Evolutionary conservation across 148 eudicot genomes (phyloP), one percentile per base, ranked within the genome.

Genomic region (Suaeda aralocaspica): DNA sequence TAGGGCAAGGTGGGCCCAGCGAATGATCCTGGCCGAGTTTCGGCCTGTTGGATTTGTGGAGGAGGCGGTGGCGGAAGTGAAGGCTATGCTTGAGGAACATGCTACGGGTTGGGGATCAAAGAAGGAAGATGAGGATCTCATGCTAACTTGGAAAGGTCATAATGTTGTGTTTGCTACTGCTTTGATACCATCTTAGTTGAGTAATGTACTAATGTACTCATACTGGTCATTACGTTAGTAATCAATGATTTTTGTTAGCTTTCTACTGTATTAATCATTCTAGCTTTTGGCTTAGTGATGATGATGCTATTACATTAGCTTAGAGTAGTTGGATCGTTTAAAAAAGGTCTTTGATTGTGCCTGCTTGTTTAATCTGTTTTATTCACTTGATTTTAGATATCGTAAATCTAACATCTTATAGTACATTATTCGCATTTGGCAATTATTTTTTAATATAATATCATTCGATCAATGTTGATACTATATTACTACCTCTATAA

Each of bases 141-240:
- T 94, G 57, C 92, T 94, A 19, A 94, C 96, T 9, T 94, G 98
- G 97, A 94, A 94, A 81, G 98, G 98, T 0, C 97, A 94, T 46
- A 94, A 87, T 84, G 97, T 87, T 57, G 92, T 88, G 29, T 94
- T 94, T 84, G 98, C 97, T 65, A 79, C 87, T 60, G 89, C 85
- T 76, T 94, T 95, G 91, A 46, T 84, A 49, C 87, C 97, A 64
- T 30, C 50, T 73, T 89, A 55, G 44, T 67, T 55, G 13, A 50
- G 14, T 26, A 26, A 9, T 41, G 25, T 5, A 1, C 2, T 49
- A 33, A 56, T 41, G 4, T 51, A 10, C 30, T 53, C 1, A 9
- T 57, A 11, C 7, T 28, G 0, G n/a, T 58, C 2, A 58, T 58
- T 58, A 0, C 13, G 16, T 31, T 31, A 1, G 9, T 57, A 0